Evolutionary conservation across 495 filamentous ascomycete genomes (phyloP).

Genomic region (Rostrohypoxylon terebratum): DNA sequence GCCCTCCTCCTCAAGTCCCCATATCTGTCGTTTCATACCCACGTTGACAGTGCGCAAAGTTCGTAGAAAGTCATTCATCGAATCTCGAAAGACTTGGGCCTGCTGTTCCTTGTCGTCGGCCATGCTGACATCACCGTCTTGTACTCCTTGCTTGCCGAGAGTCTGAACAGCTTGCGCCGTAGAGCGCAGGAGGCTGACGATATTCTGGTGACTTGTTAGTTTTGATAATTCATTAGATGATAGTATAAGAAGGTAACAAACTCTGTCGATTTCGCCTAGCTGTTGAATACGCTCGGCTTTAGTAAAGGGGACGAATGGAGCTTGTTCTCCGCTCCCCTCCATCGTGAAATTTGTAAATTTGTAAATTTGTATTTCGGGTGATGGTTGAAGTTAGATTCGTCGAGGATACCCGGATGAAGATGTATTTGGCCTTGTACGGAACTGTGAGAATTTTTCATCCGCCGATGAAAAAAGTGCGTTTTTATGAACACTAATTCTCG

Average conservation of each 20-base stretch:
- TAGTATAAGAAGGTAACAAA: constrained; percentile 46
- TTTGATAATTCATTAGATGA: constrained; percentile 19
- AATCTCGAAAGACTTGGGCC: constrained; percentile 65
- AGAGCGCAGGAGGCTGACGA: constrained; percentile 69
- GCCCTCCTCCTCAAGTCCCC: constrained; percentile 79
- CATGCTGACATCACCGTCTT: constrained; percentile 42
- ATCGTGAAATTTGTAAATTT: constrained; percentile 18
- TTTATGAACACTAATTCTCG: neutral
- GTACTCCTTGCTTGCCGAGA: constrained; percentile 66
- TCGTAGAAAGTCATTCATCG: constrained; percentile 74
- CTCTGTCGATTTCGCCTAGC: constrained; percentile 79
- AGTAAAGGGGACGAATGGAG: constrained; percentile 61
- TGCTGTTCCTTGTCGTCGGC: constrained; percentile 52
- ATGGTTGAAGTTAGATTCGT: neutral
- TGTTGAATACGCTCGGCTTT: constrained; percentile 80
- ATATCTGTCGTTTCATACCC: constrained; percentile 78
- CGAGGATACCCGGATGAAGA: neutral
- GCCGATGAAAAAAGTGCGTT: too few species aligned
- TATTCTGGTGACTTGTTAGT: constrained; percentile 50
- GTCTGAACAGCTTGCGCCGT: constrained; percentile 76
- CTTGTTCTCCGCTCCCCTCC: constrained; percentile 35
- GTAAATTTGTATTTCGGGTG: neutral
- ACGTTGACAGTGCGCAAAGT: constrained; percentile 77
- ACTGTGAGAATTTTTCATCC: neutral
- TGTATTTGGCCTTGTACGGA: neutral